phyloP scores from a whole-genome alignment of 2,329 filamentous ascomycete genomes.

The Arthrobotrys iridis region DNA sequence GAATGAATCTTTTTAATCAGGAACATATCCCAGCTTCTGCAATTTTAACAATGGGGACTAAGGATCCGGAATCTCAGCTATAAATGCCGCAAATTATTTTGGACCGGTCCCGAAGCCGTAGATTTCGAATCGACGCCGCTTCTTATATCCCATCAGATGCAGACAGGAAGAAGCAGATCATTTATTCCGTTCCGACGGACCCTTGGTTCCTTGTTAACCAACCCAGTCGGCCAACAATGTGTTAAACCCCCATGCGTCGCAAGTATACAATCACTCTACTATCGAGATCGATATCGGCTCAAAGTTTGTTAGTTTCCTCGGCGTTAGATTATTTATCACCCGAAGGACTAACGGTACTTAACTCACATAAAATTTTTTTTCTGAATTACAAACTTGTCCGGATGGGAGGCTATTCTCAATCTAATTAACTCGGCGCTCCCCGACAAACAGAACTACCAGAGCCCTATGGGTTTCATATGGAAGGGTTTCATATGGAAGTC shows the following conservation, averaged over 20 bases:
- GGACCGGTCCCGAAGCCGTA: conserved; percentile 10
- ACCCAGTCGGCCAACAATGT: conserved; percentile 6
- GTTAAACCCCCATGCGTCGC: conserved; percentile 40
- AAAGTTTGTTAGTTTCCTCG: neutral
- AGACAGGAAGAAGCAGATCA: conserved; percentile 19
- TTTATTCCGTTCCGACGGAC: conserved; percentile 31
- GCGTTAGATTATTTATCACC: neutral
- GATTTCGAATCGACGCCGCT: conserved; percentile 3
- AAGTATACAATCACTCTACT: conserved; percentile 24
- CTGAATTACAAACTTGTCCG: neutral
- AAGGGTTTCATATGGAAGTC: conserved; percentile 7
- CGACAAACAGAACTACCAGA: neutral
- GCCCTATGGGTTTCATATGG: neutral
- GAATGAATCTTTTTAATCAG: conserved; percentile 5
- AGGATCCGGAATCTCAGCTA: conserved; percentile 10
- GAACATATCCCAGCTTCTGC: conserved; percentile 5
- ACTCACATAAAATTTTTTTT: neutral
- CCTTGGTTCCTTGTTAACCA: neutral
- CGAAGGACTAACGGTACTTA: neutral
- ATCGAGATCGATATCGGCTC: neutral
- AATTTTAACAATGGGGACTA: conserved; percentile 5
- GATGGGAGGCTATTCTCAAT: neutral
- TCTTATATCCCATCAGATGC: neutral
- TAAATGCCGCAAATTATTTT: conserved; percentile 44
- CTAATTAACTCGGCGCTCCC: neutral